Conservation (phyloP, 225 moss, liverwort and hornwort species). For the Climacium dendroides region DNA sequence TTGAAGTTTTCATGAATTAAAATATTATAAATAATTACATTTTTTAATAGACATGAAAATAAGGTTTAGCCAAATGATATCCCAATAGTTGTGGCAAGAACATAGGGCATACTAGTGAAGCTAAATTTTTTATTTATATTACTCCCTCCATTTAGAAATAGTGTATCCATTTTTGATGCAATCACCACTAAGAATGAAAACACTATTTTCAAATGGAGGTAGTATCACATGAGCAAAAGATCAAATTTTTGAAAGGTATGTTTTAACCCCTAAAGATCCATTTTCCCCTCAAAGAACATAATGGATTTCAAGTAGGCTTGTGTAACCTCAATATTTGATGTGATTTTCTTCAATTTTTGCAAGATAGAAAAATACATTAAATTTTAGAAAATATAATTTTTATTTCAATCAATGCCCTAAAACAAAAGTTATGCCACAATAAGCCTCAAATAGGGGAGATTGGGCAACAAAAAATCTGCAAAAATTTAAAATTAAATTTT, state of each 20-base stretch:
- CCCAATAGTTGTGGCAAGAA: too few species aligned
- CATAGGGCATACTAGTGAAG: too few species aligned
- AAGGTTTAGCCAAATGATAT: too few species aligned
- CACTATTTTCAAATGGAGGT: too few species aligned
- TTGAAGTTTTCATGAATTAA: too few species aligned
- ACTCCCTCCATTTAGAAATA: background rate
- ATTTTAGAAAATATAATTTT: background rate
- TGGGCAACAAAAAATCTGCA: background rate
- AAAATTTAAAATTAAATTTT: background rate
- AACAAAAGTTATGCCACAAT: fast-evolving
- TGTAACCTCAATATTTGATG: background rate
- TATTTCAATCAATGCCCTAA: fast-evolving
- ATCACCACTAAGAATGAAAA: too few species aligned
- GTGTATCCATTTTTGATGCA: too few species aligned
- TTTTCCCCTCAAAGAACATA: fast-evolving
- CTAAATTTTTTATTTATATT: background rate
- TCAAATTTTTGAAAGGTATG: background rate
- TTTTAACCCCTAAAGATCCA: background rate
- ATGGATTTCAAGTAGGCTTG: fast-evolving
- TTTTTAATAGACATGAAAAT: too few species aligned
- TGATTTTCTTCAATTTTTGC: background rate
- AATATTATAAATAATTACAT: too few species aligned
- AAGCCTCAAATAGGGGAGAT: background rate
- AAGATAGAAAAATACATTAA: background rate
- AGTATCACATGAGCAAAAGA: background rate